Base-by-base conservation (phyloP, 495 filamentous ascomycete species). In the Talaromyces liani region DNA sequence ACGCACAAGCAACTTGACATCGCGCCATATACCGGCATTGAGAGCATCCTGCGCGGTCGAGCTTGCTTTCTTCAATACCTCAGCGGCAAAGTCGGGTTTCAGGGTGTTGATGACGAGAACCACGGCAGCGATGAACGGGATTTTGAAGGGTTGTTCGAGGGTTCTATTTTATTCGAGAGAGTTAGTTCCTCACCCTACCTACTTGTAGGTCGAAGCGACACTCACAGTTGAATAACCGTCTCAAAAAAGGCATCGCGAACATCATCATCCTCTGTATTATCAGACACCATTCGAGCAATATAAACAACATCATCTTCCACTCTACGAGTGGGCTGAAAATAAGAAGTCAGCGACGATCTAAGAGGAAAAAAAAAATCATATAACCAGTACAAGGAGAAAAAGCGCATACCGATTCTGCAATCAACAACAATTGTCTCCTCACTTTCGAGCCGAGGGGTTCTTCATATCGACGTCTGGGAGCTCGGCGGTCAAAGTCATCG, bases 61-160 rank as follows among this genome's bases (percentile, higher is more conserved):
- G 4, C 80, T 82, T 51, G 87, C 80, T 68, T 84, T 85, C 39
- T 72, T 78, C 34, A 97, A 73, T 14, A 93, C 70, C 55, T 93
- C 85, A 47, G 81, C 77, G 29, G 86, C 82, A 39, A 94, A 77
- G 65, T 93, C 89, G 22, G 86, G 81, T 62, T 90, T 91, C 64
- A 88, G 75, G 36, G 82, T 80, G 75, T 97, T 94, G 63, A 85
- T 79, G 53, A 90, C 83, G 57, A 97, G 79, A 29, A 92, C 80
- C 3, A 92, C 85, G 25, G 88, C 89, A 29, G 92, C 92, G 60
- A 94, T 81, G 72, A 97, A 97, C 2, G 94, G 95, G 60, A 92
- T 93, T 77, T 97, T 97, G 75, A 99, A 87, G 0, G 95, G 93
- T 75, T 99, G 94, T 75, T 99, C 94, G 22, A 92, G 68, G 49